Evolutionary conservation across 1,284 basidiomycete genomes (phyloP).

Genomic region (Moesziomyces parantarcticus): DNA sequence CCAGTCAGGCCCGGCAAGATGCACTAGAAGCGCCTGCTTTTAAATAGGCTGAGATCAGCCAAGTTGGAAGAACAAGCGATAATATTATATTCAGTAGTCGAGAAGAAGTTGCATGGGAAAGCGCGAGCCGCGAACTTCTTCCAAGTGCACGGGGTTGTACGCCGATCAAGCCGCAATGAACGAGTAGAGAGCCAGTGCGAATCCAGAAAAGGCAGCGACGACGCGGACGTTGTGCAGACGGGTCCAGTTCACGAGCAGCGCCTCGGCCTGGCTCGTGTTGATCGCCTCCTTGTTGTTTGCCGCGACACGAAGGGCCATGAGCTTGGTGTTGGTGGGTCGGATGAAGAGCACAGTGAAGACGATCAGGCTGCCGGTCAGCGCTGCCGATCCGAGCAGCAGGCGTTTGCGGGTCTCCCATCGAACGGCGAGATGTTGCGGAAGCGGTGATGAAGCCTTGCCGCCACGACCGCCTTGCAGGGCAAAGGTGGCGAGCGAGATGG

Average conservation of each 20-base stretch:
- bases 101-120: no score
- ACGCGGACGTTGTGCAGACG: conserved; percentile 41
- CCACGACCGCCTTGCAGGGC: conserved; percentile 10
- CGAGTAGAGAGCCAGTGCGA: conserved; percentile 21
- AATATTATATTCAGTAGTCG: no score
- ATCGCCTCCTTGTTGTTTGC: conserved; percentile 31
- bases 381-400: conserved; percentile 22
- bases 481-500: conserved; percentile 9
- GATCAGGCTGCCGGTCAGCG: conserved; percentile 18
- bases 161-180: conserved; percentile 13
- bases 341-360: conserved; percentile 26
- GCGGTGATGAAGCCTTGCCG: conserved; percentile 8
- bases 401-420: conserved; percentile 22
- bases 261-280: conserved; percentile 14
- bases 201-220: conserved; percentile 16
- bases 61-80: no score
- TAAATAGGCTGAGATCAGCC: no score
- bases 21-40: no score
- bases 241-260: conserved; percentile 23
- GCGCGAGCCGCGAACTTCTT: neutral
- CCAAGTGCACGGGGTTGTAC: no score
- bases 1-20: no score
- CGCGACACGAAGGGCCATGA: conserved; percentile 19
- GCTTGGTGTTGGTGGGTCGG: conserved; percentile 26
- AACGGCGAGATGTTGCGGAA: conserved; percentile 5